Conservation (phyloP, 2,329 filamentous ascomycete species). For the Didymella lethalis region DNA sequence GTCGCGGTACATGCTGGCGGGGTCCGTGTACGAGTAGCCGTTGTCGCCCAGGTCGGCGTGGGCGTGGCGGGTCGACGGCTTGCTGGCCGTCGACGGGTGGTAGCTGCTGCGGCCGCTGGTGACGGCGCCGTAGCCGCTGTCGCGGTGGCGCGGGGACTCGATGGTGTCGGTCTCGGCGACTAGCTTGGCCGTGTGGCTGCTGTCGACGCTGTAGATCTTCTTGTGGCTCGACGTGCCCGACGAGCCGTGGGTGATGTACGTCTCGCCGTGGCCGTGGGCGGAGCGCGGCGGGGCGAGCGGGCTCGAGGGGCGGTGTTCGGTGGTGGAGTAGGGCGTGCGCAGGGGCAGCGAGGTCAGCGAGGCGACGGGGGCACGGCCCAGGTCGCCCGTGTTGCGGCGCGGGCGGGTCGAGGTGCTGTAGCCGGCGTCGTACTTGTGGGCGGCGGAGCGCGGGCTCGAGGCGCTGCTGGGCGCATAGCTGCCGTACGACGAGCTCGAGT, state of each 20-base stretch:
- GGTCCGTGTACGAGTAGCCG: constrained; percentile 59
- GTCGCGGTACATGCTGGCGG: constrained; percentile 60
- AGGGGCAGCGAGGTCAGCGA: constrained; percentile 43
- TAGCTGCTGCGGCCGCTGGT: constrained; percentile 46
- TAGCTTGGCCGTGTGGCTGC: constrained; percentile 50
- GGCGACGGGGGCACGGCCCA: constrained; percentile 47
- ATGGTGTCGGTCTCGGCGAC: constrained; percentile 50
- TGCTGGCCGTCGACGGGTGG: constrained; percentile 32
- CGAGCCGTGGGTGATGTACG: constrained; percentile 49
- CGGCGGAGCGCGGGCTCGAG: constrained; percentile 38
- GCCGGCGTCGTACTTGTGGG: constrained; percentile 50
- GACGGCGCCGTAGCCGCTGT: constrained; percentile 27
- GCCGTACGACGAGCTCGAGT: constrained; percentile 24
- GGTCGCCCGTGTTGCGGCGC: constrained; percentile 55
- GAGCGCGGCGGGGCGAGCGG: constrained; percentile 50
- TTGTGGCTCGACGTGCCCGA: constrained; percentile 51
- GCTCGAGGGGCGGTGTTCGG: constrained; percentile 50
- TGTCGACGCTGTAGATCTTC: constrained; percentile 59
- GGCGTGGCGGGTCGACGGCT: constrained; percentile 35
- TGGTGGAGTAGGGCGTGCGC: constrained; percentile 42
- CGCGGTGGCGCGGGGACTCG: constrained; percentile 45
- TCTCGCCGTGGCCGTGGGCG: constrained; percentile 45
- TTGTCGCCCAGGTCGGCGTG: constrained; percentile 52
- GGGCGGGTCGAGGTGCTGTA: constrained; percentile 53
- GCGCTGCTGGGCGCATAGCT: constrained; percentile 38